Percentiles rank a stretch among this genome's conserved stretches.
Conservation (phyloP, 306 rosid species). For the Quercus wislizeni region DNA sequence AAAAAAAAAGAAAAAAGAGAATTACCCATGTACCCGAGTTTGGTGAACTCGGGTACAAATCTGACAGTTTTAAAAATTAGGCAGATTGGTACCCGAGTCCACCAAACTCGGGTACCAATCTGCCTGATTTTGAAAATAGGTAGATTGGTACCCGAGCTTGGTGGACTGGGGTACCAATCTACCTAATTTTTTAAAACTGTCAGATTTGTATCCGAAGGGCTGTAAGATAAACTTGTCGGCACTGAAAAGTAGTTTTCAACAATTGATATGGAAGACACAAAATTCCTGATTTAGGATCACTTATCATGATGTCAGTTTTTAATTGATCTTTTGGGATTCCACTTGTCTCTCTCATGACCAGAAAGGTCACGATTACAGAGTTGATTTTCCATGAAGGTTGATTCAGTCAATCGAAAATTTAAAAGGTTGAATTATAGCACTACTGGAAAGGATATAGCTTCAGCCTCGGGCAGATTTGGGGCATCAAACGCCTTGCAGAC, state of each 20-base stretch:
- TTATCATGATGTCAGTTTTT: background rate
- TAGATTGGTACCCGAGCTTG: too few relatives aligned
- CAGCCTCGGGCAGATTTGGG: constrained; percentile 92
- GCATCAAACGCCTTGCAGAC: constrained; percentile 93
- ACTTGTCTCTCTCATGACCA: background rate
- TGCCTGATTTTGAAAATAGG: too few relatives aligned
- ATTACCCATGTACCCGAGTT: too few relatives aligned
- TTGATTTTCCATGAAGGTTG: background rate
- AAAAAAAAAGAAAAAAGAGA: too few relatives aligned
- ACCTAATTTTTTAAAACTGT: too few relatives aligned
- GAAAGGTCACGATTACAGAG: background rate
- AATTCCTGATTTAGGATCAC: background rate
- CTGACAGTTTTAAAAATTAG: too few relatives aligned
- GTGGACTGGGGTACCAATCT: too few relatives aligned
- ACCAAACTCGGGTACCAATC: too few relatives aligned
- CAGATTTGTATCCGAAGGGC: too few relatives aligned
- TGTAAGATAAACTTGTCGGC: constrained; percentile 38
- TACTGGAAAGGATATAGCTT: constrained; percentile 85
- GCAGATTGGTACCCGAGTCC: too few relatives aligned
- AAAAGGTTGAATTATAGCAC: background rate
- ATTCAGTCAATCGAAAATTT: background rate
- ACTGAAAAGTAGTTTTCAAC: background rate
- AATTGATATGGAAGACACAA: background rate
- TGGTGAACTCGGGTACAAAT: too few relatives aligned
- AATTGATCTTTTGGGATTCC: background rate